These are phyloP conservation scores for Fraxinus cuspidata DNA, from an alignment of 257 asterid genomes.

Conservation along the genomic window DNA sequence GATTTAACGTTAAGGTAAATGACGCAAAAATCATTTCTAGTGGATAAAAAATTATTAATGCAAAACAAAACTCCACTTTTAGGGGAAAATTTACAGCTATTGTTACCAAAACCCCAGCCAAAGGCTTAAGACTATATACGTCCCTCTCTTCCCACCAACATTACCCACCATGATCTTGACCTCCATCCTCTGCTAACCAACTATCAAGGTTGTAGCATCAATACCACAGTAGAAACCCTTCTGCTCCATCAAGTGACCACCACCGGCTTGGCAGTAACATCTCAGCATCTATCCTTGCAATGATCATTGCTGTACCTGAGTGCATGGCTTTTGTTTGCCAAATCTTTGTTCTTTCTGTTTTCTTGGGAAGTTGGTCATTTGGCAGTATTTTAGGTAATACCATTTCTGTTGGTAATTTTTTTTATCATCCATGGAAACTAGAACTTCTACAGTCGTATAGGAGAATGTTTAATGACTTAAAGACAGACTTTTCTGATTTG, in stretches of 20 bases:
- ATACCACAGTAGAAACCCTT: neutral
- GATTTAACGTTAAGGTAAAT: neutral
- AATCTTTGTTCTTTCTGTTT: neutral
- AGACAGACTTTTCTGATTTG: constrained; percentile 1
- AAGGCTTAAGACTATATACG: neutral
- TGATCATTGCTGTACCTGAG: neutral
- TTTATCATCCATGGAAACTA: neutral
- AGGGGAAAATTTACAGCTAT: neutral
- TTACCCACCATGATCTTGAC: neutral
- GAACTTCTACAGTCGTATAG: neutral
- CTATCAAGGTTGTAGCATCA: neutral
- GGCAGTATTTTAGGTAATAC: neutral
- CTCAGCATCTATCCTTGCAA: neutral
- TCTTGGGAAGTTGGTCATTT: neutral
- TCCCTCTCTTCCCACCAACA: neutral
- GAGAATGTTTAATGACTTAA: neutral
- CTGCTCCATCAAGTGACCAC: neutral
- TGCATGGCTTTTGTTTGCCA: neutral
- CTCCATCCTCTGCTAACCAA: neutral
- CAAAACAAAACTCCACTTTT: neutral
- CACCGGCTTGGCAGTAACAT: neutral
- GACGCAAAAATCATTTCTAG: neutral
- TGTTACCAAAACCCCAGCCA: neutral
- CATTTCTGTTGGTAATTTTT: neutral
- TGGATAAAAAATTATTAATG: neutral